These are phyloP conservation scores for Exophiala viscosa DNA, from an alignment of 2,329 filamentous ascomycete species.

Conservation along the genomic window DNA sequence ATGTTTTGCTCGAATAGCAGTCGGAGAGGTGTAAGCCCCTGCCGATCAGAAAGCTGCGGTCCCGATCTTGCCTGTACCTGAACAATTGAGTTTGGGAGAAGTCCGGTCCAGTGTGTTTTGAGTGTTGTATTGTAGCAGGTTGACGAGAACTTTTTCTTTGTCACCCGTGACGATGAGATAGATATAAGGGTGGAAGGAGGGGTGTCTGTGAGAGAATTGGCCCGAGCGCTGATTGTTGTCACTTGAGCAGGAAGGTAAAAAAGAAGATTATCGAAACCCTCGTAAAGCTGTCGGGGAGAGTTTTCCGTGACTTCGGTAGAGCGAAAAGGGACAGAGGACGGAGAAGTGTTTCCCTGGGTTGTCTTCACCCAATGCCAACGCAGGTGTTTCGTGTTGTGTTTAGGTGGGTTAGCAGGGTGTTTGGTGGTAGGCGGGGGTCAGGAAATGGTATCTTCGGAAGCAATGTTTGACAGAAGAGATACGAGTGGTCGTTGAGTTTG, in stretches of 20 bases:
- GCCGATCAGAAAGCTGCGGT: neutral
- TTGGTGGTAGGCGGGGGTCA: neutral
- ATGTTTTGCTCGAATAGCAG: neutral
- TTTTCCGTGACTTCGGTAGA: conserved; percentile 2
- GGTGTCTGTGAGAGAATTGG: conserved; percentile 5
- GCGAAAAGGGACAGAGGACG: neutral
- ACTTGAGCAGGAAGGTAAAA: neutral
- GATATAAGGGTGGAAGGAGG: conserved; percentile 1
- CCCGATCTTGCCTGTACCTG: no score
- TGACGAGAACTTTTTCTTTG: neutral
- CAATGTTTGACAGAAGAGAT: no score
- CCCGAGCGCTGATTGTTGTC: conserved; percentile 11
- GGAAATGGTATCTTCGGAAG: neutral
- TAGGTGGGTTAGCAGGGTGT: neutral
- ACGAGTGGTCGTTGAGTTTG: no score
- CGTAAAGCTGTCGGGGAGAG: neutral
- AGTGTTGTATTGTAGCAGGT: neutral
- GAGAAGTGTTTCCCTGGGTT: neutral
- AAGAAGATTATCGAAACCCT: neutral
- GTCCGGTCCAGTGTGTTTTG: neutral
- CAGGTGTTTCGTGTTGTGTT: no score
- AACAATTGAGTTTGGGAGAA: no score
- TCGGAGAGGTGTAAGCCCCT: neutral
- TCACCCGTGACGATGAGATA: neutral
- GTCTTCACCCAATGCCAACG: neutral